Percentiles rank a stretch among this genome's conserved stretches.
phyloP scores from a whole-genome alignment of 768 basidiomycete species.

The Mycena capillaripes region DNA sequence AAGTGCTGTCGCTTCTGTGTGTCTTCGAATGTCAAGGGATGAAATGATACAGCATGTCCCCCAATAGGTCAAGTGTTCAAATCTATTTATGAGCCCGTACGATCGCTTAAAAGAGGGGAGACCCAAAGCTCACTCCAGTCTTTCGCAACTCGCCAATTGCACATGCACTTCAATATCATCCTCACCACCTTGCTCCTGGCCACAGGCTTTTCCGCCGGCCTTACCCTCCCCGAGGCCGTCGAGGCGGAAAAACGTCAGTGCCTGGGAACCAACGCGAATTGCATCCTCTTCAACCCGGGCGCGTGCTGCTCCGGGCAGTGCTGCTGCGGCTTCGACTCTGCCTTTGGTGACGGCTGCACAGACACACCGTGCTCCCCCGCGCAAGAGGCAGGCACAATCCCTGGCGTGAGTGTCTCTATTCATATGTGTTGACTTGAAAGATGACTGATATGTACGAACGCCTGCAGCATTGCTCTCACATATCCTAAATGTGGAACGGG shows the following conservation, averaged over 20 bases:
- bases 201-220: background rate
- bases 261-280: background rate
- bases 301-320: slow-evolving; percentile 4
- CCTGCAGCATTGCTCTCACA: background rate
- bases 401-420: slow-evolving; percentile 21
- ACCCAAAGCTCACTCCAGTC: too few relatives aligned
- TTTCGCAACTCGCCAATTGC: too few relatives aligned
- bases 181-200: background rate
- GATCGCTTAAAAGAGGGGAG: too few relatives aligned
- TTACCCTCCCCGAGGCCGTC: slow-evolving; percentile 21
- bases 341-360: background rate
- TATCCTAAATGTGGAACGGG: too few relatives aligned
- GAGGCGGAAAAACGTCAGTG: slow-evolving; percentile 19
- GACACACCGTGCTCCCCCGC: background rate
- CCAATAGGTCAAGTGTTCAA: too few relatives aligned
- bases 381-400: background rate
- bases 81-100: too few relatives aligned
- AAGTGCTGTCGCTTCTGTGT: too few relatives aligned
- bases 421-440: background rate
- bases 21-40: too few relatives aligned
- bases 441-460: background rate
- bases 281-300: background rate
- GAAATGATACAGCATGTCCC: too few relatives aligned
- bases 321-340: slow-evolving; percentile 12
- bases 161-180: slow-evolving; percentile 13